Evolutionary conservation across 306 rosid species (phyloP).

Genomic region (Hippophae tibetana): DNA sequence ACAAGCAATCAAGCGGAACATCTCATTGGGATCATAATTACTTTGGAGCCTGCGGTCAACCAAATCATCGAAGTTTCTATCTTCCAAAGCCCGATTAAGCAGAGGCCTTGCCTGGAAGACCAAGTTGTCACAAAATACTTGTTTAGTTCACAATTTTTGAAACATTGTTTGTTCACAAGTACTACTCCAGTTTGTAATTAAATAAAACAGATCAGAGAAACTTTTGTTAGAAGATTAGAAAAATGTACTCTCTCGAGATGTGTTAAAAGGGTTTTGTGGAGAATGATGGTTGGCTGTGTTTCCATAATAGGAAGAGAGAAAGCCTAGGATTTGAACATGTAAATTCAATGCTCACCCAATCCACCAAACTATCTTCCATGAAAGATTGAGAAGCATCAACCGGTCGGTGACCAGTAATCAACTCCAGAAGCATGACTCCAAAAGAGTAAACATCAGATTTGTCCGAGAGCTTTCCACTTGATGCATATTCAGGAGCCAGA

Average conservation of each 20-base stretch:
- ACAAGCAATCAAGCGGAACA: constrained; percentile 62
- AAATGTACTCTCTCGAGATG: too few species aligned
- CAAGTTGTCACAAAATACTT: background rate
- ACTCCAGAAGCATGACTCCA: constrained; percentile 86
- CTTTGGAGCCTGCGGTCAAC: constrained; percentile 54
- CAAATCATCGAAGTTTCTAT: constrained; percentile 46
- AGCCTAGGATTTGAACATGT: background rate
- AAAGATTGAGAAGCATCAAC: constrained; percentile 38
- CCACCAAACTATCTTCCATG: constrained; percentile 86
- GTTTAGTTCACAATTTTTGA: background rate
- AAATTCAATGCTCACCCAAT: constrained; percentile 54
- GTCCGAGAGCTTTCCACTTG: constrained; percentile 85
- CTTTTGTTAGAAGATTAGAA: too few species aligned
- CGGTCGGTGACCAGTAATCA: constrained; percentile 67
- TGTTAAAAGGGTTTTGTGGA: background rate
- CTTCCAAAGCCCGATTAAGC: constrained; percentile 41
- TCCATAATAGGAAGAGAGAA: background rate
- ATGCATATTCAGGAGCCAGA: constrained; percentile 90
- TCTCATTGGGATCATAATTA: constrained; percentile 45
- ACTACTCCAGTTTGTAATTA: too few species aligned
- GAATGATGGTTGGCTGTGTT: background rate
- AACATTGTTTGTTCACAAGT: background rate
- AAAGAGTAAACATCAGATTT: constrained; percentile 89
- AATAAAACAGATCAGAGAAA: too few species aligned
- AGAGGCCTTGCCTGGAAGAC: constrained; percentile 75